Evolutionary conservation across 129 eudicot species (phyloP), one percentile per base, ranked within the genome.

Genomic region (Flaveria robusta): DNA sequence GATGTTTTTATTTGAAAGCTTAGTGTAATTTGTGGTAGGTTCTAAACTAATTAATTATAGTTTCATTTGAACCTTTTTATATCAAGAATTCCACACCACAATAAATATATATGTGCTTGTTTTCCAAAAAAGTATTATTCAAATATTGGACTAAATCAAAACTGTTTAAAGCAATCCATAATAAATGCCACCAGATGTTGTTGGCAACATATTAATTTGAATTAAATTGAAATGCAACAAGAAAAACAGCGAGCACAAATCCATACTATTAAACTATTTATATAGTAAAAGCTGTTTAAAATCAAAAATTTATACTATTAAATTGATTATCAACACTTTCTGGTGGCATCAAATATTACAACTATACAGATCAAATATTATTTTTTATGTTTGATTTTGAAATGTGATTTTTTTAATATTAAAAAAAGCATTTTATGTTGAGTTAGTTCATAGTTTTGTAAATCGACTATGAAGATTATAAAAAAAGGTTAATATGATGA

Each of bases 161-260:
- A 18, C 24, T 11, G 27, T 58, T 29, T 58, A 23, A 81, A 75
- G 42, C 34, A 68, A 34, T 8, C 47, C 29, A 18, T 71, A 81
- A 27, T 85, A 62, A 85, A 78, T 85, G 88, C 81, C 86, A 72
- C 24, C 81, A 63, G 72, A 52, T 81, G 83, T 81, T 59, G 88
- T 81, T 85, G 88, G 78, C 72, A 55, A 67, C 76, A 78, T 60
- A 70, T 59, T 69, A 46, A 59, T 60, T 45, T 78, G 41, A 59
- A 31, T 70, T 70, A 22, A 78, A 45, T 60, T 59, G 71, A 15
- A 70, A 59, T 45, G 62, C 64, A 70, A 47, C 60, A 56, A 55
- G 49, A 66, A 39, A 9, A 77, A 31, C 74, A 27, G 42, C 24
- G 13, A 46, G 19, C 65, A 70, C 42, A 66, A 64, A 66, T 69